A percentile compares a stretch with the other conserved stretches of the same genome.
These are phyloP conservation scores for Mycena floridula DNA, from an alignment of 768 basidiomycete species.

Conservation along the genomic window DNA sequence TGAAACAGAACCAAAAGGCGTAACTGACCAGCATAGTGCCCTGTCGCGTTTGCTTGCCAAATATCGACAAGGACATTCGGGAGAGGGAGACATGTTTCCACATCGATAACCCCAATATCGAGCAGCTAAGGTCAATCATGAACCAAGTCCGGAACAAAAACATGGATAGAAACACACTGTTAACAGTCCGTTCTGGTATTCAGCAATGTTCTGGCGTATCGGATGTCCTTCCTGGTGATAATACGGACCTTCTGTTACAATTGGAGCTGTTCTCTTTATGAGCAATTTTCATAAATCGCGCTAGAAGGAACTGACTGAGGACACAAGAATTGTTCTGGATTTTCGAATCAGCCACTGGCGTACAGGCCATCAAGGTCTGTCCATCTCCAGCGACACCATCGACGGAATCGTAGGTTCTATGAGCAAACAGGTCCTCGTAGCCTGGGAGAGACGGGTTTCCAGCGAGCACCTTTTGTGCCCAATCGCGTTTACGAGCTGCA, in stretches of 20 bases:
- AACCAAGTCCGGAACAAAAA: background rate
- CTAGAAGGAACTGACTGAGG: conserved; percentile 22
- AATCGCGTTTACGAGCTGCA: conserved; percentile 39
- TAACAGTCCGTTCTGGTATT: conserved; percentile 45
- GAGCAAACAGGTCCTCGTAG: conserved; percentile 37
- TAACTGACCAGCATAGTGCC: conserved; percentile 47
- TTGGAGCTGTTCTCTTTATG: conserved; percentile 25
- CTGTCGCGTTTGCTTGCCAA: conserved; percentile 55
- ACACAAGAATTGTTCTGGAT: conserved; percentile 53
- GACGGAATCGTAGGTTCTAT: conserved; percentile 27
- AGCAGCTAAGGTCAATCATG: conserved; percentile 35
- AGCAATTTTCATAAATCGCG: background rate
- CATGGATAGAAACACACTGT: conserved; percentile 21
- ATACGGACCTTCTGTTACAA: conserved; percentile 51
- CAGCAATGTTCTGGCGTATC: conserved; percentile 49
- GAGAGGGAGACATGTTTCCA: conserved; percentile 48
- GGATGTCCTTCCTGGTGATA: conserved; percentile 44
- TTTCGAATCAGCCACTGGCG: conserved; percentile 37
- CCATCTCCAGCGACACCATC: conserved; percentile 11
- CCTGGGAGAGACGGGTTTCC: conserved; percentile 30
- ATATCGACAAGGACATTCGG: conserved; percentile 55
- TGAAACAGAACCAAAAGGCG: conserved; percentile 3
- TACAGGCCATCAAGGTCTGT: conserved; percentile 35
- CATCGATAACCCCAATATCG: conserved; percentile 53
- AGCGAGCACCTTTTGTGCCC: conserved; percentile 37